Evolutionary conservation across 2,329 filamentous ascomycete species (phyloP).

Genomic region (Claviceps maximensis): DNA sequence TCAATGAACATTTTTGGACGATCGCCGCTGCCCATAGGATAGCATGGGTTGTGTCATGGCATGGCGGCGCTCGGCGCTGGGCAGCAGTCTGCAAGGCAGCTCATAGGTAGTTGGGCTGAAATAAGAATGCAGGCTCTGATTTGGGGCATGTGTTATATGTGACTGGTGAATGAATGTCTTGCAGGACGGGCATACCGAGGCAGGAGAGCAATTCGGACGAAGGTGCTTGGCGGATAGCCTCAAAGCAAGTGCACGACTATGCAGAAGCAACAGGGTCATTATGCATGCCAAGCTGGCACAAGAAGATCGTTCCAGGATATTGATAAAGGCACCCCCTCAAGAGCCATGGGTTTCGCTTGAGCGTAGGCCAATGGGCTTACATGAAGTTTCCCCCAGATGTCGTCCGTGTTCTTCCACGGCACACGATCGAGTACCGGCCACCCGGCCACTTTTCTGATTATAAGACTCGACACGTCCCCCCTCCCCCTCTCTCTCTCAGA

Average conservation of each 20-base stretch:
- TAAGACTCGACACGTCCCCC: neutral
- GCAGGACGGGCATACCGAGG: neutral
- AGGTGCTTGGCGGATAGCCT: neutral
- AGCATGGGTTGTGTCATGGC: neutral
- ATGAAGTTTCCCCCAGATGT: neutral
- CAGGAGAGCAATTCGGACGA: neutral
- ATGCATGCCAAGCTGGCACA: neutral
- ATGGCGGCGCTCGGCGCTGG: neutral
- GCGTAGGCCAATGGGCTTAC: constrained; percentile 5
- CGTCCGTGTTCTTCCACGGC: neutral
- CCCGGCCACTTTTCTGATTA: constrained; percentile 2
- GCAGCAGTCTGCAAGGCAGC: neutral
- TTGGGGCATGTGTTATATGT: constrained; percentile 2
- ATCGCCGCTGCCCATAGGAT: neutral
- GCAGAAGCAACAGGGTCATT: neutral
- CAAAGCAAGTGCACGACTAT: neutral
- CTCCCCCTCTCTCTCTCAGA: too few relatives aligned
- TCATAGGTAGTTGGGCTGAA: constrained; percentile 4
- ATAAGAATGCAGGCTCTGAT: constrained; percentile 5
- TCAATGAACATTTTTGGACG: neutral
- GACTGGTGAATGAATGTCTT: constrained; percentile 4
- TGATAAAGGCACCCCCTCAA: constrained; percentile 6
- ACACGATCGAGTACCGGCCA: neutral
- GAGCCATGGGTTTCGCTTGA: neutral
- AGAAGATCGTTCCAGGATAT: neutral